Percentiles rank a stretch among this genome's conserved stretches.
Conservation (phyloP, 805 yeast genomes). For the Priceomyces carsonii region DNA sequence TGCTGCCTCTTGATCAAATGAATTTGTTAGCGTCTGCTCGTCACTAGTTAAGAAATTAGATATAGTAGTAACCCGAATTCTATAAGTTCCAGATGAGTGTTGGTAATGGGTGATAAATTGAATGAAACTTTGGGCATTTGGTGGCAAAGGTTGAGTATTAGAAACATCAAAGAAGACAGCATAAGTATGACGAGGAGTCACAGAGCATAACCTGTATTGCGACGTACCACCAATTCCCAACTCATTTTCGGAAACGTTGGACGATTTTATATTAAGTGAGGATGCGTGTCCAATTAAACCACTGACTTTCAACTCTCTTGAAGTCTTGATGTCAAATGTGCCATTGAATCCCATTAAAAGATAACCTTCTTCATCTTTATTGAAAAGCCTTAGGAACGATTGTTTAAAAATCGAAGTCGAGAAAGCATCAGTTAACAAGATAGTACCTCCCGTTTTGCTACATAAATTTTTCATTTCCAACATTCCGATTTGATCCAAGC, state of each 20-base stretch:
- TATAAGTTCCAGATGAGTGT: conserved; percentile 89
- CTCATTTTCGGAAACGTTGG: conserved; percentile 86
- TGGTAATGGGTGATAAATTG: conserved; percentile 93
- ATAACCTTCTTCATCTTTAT: conserved; percentile 83
- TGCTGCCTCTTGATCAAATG: conserved; percentile 99
- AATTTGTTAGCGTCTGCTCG: conserved; percentile 48
- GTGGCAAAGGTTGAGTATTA: conserved; percentile 45
- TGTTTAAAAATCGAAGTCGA: conserved; percentile 94
- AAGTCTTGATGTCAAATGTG: conserved; percentile 80
- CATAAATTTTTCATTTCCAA: conserved; percentile 88
- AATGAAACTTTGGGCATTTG: conserved; percentile 53
- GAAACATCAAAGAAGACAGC: conserved; percentile 85
- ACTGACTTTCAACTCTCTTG: conserved; percentile 82
- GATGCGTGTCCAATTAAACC: conserved; percentile 95
- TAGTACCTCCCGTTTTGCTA: conserved; percentile 85
- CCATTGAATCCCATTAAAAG: conserved; percentile 91
- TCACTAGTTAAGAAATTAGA: conserved; percentile 54
- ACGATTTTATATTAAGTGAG: conserved; percentile 63
- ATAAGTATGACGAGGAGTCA: conserved; percentile 86
- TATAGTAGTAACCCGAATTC: conserved; percentile 89
- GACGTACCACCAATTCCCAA: conserved; percentile 93
- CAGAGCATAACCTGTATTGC: conserved; percentile 80
- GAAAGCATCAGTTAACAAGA: conserved; percentile 88
- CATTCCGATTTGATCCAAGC: conserved; percentile 95
- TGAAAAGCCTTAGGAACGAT: conserved; percentile 82